Evolutionary conservation across 2,329 filamentous ascomycete species (phyloP), one percentile per base, ranked within the genome.

Genomic region (Claviceps sp.): DNA sequence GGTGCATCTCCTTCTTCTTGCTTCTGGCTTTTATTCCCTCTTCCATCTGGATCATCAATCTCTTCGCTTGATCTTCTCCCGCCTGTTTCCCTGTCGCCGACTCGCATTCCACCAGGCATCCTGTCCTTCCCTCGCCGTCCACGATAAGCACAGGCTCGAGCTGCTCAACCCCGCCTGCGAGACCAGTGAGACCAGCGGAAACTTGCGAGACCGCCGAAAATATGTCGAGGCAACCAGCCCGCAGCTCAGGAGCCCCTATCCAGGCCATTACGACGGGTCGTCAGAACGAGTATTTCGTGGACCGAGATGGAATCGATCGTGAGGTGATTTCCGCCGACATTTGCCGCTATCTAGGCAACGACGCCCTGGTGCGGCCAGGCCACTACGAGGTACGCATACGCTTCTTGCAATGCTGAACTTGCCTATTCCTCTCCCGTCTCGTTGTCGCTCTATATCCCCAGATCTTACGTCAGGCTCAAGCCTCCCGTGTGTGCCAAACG

Each of bases 301-400:
- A 84, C 45, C 80, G 83, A 62, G 83, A 88, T 67, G 85, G 86
- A 64, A 90, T 90, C 68, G 85, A 86, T 66, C 82, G 85, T 61
- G 85, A 90, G 68, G 86, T 90, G 61, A 88, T 90, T 68, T 87
- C 86, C 56, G 83, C 85, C 64, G 86, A 90, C 66, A 88, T 90
- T 58, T 89, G 86, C 72, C 84, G 85, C 64, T 90, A 88, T 66
- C 77, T 90, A 59, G 86, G 86, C 62, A 88, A 88, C 67, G 86
- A 90, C 73, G 86, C 86, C 59, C 77, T 87, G 61, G 85, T 88
- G 64, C 82, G 83, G 63, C 85, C 85, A 54, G 83, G 83, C 61
- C 80, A 78, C 60, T 84, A 86, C 68, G 80, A 86, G 77, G 84
- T 88, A 77, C 61, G 59, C 49, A 49, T 11, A 20, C 22, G 14